Evolutionary conservation across 2,329 filamentous ascomycete genomes (phyloP).

Genomic region (Botrytis fabae): DNA sequence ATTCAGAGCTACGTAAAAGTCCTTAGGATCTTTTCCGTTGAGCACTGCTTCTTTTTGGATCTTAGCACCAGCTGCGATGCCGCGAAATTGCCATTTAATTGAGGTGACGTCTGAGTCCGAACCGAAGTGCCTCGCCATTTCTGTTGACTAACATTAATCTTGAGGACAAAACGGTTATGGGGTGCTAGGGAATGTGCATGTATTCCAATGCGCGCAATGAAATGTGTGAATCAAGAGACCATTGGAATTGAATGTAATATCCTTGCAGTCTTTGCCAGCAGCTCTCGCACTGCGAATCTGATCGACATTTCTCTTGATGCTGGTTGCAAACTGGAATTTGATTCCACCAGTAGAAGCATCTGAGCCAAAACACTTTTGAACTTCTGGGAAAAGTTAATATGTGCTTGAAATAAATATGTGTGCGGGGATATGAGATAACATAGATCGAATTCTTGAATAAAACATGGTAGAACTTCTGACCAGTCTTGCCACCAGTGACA

Average conservation of each 20-base stretch:
- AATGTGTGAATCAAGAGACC: not conserved
- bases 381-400: constrained; percentile 25
- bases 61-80: constrained; percentile 55
- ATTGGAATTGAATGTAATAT: constrained; percentile 9
- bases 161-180: not conserved
- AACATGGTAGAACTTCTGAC: constrained; percentile 5
- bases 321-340: constrained; percentile 33
- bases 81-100: constrained; percentile 58
- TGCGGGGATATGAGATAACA: not conserved
- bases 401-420: not conserved
- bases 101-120: constrained; percentile 22
- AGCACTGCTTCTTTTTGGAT: constrained; percentile 47
- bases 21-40: constrained; percentile 21
- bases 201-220: not conserved
- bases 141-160: constrained; percentile 26
- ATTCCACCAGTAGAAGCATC: constrained; percentile 52
- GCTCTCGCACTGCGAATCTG: constrained; percentile 39
- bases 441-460: not conserved
- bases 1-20: constrained; percentile 21
- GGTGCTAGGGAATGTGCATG: not conserved
- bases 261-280: constrained; percentile 38
- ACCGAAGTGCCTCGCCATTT: constrained; percentile 25
- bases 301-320: constrained; percentile 42
- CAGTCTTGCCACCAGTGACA: constrained; percentile 12
- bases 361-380: constrained; percentile 38